These are phyloP conservation scores for Alternaria postmessia DNA, from an alignment of 2,329 filamentous ascomycete genomes.

Conservation along the genomic window DNA sequence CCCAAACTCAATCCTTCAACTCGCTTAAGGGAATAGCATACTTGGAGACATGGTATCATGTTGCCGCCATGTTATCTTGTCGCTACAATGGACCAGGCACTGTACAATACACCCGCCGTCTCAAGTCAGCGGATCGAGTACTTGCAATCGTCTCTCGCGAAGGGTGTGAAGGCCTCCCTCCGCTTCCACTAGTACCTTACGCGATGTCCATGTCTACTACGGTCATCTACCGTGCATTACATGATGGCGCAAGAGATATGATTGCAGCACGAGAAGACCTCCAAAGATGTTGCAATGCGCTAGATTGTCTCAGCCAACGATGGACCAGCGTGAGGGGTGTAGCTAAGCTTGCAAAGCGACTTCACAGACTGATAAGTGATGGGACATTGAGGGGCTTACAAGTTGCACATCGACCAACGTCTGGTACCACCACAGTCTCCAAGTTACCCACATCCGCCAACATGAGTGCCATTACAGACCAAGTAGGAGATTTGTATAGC, in stretches of 20 bases:
- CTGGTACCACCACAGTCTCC: not conserved
- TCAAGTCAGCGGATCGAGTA: not conserved
- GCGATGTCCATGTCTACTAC: conserved; percentile 13
- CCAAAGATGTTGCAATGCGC: not conserved
- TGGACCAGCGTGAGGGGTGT: conserved; percentile 10
- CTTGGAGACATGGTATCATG: conserved; percentile 10
- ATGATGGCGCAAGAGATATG: conserved; percentile 6
- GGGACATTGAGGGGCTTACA: not conserved
- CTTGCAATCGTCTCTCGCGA: not conserved
- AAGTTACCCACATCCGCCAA: not conserved
- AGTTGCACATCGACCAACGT: not conserved
- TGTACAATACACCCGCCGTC: not conserved
- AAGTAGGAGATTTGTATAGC: not conserved
- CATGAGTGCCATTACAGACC: not conserved
- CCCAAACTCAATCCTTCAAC: not conserved
- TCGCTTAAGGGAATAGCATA: conserved; percentile 1
- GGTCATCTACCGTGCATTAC: conserved; percentile 7
- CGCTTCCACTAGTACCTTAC: conserved; percentile 5
- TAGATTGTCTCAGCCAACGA: not conserved
- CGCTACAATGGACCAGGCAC: conserved; percentile 8
- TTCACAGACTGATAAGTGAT: conserved; percentile 3
- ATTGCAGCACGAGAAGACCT: not conserved
- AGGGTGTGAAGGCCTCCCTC: conserved; percentile 1
- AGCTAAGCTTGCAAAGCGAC: conserved; percentile 2
- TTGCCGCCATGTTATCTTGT: conserved; percentile 10